Evolutionary conservation across 331 rosid species (phyloP), one percentile per base, ranked within the genome.

Genomic region (Acacia concinna): DNA sequence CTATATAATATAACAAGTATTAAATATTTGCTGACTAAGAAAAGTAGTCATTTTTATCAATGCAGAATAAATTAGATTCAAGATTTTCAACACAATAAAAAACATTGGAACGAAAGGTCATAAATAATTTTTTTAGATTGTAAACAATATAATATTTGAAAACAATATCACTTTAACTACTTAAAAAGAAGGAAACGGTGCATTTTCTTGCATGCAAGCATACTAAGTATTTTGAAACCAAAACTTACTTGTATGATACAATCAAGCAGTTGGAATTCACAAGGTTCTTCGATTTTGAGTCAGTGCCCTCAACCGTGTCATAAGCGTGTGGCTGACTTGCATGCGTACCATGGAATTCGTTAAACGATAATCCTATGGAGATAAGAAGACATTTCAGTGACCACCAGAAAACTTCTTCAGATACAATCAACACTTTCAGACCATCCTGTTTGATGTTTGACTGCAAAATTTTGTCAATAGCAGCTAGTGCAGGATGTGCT

Each of bases 371-470:
- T 59, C 89, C 87, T 81, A 84, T 23, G 75, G 83, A 89, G 71
- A 78, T 41, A 51, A 89, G 82, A 65, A 87, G 75, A 72, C 46
- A 75, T 81, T 84, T 85, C 89, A 89, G 73, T 4, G 93, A 81
- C 83, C 82, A 67, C 91, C 93, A 87, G 80, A 81, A 89, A 38
- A 85, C 79, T 87, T 80, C 80, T 67, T 87, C 88, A 46, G 91
- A 81, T 68, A 89, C 89, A 77, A 89, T 81, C 86, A 89, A 75
- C 68, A 74, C 89, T 74, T 87, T 89, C 74, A 75, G 72, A 71
- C 79, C 70, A 60, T 74, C 52, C 71, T 12, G 68, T 60, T 75
- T 75, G 46, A 80, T 62, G 78, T 68, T 77, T 78, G 84, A 84
- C 77, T 9, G 79, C 37, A 89, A 85, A 71, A 87, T 87, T 71